Percentiles rank a stretch among this genome's conserved stretches.
These are phyloP conservation scores for Trichophyton mentagrophytes DNA, from an alignment of 2,329 filamentous ascomycete genomes.

Conservation along the genomic window DNA sequence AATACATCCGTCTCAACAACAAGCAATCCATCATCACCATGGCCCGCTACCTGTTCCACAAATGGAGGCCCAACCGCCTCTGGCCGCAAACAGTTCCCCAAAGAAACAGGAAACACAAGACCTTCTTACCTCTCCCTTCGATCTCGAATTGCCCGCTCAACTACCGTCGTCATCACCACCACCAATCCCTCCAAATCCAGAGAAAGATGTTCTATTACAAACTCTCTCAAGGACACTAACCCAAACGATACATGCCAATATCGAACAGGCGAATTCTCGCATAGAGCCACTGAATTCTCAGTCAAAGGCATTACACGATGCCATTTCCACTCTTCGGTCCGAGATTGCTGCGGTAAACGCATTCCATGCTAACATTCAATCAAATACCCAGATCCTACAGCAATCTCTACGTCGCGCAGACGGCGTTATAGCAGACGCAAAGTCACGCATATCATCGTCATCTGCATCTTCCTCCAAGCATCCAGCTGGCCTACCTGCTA, in stretches of 20 bases:
- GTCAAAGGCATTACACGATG: slow-evolving; percentile 58
- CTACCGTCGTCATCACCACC: slow-evolving; percentile 46
- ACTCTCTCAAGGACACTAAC: slow-evolving; percentile 61
- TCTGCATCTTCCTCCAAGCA: slow-evolving; percentile 7
- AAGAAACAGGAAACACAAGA: slow-evolving; percentile 35
- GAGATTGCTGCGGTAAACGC: slow-evolving; percentile 61
- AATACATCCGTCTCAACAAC: slow-evolving; percentile 7
- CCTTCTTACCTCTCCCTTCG: slow-evolving; percentile 51
- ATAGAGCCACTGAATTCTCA: slow-evolving; percentile 67
- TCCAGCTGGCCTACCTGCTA: slow-evolving; percentile 47
- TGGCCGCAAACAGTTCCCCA: slow-evolving; percentile 14
- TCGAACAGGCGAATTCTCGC: slow-evolving; percentile 59
- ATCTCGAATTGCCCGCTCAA: slow-evolving; percentile 43
- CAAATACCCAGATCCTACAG: slow-evolving; percentile 67
- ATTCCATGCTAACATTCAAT: slow-evolving; percentile 56
- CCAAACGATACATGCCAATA: slow-evolving; percentile 54
- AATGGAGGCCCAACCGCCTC: not conserved
- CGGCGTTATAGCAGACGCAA: slow-evolving; percentile 59
- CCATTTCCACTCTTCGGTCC: slow-evolving; percentile 55
- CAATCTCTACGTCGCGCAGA: slow-evolving; percentile 69
- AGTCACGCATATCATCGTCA: slow-evolving; percentile 37
- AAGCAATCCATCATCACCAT: slow-evolving; percentile 16
- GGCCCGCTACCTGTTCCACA: slow-evolving; percentile 20
- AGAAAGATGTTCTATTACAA: slow-evolving; percentile 75
- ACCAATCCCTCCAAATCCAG: slow-evolving; percentile 86